Base-by-base conservation (phyloP, 1,284 basidiomycete genomes). In the Porogramme epimiltina region DNA sequence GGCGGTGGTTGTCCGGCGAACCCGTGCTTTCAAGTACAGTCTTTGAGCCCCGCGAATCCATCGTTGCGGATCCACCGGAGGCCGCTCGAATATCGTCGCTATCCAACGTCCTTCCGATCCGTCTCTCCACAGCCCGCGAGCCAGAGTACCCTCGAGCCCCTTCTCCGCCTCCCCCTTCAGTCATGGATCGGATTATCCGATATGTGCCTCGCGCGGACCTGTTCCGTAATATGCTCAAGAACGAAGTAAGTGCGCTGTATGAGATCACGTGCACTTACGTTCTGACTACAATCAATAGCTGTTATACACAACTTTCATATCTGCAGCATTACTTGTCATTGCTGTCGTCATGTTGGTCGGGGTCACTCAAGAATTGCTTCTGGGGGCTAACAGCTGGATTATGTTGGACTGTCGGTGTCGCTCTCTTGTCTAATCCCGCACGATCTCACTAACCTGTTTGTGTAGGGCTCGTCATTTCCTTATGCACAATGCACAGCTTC, bases 401-500 rank as follows among this genome's bases (percentile, higher is more conserved):
- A 66, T 70, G 10, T 51, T 84, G 8, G 80, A 82, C 60, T 86
- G 84, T 85, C 63, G 59, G n/a, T n/a, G n/a, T n/a, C n/a, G 81
- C 70, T 6, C 42, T 19, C 4, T 28, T 24, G 22, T 28, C 24
- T 23, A 24, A 36, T n/a, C n/a, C 28, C 49, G 19, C 26, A 6
- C 13, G 19, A 16, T 11, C 47, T 42, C 24, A 36, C 47, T 59
- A 38, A 63, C 26, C 23, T 33, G 49, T 31, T 10, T 16, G 42
- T 42, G 6, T 58, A 85, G 84, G 82, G 84, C 73, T 74, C 5
- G 62, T 84, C 33, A 75, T 85, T 23, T 86, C 84, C 0, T 42
- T 80, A 15, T 70, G 85, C 42, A 77, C 80, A 5, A 75, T 85
- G 52, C 81, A 85, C 56, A 85, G 81, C 63, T 85, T 84, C 62